These are phyloP conservation scores for Danielia reshetovae DNA, from an alignment of 805 yeast species.

Conservation along the genomic window DNA sequence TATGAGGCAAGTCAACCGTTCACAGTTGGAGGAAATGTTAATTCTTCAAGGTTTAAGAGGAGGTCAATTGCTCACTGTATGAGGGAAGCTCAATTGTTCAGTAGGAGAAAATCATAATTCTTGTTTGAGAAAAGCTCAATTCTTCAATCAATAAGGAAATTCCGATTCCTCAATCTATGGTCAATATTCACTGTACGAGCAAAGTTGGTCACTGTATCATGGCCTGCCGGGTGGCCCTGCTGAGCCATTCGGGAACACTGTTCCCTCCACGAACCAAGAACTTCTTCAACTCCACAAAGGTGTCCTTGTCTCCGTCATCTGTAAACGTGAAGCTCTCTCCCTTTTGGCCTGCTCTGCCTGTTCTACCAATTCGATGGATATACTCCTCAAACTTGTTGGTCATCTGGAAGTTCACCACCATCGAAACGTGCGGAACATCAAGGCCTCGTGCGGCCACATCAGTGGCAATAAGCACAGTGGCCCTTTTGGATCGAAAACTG, in stretches of 20 bases:
- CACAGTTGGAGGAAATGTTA: no score
- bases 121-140: no score
- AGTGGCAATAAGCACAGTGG: slow-evolving; percentile 76
- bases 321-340: slow-evolving; percentile 79
- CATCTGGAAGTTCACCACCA: slow-evolving; percentile 88
- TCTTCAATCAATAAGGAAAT: no score
- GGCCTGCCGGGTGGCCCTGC: background rate
- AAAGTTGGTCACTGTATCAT: no score
- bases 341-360: slow-evolving; percentile 87
- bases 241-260: slow-evolving; percentile 27
- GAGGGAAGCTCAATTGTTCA: no score
- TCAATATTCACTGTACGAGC: no score
- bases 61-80: no score
- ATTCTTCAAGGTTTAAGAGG: no score
- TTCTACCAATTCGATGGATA: slow-evolving; percentile 91
- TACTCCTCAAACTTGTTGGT: slow-evolving; percentile 73
- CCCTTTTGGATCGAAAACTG: slow-evolving; percentile 51
- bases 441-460: slow-evolving; percentile 96
- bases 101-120: no score
- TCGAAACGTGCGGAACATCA: slow-evolving; percentile 80
- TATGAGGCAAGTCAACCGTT: no score
- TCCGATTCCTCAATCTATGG: no score
- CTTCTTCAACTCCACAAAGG: slow-evolving; percentile 48
- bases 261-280: slow-evolving; percentile 39
- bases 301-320: slow-evolving; percentile 50